Conservation (phyloP, 2,329 filamentous ascomycete species). For the Pestalotiopsis sp. region DNA sequence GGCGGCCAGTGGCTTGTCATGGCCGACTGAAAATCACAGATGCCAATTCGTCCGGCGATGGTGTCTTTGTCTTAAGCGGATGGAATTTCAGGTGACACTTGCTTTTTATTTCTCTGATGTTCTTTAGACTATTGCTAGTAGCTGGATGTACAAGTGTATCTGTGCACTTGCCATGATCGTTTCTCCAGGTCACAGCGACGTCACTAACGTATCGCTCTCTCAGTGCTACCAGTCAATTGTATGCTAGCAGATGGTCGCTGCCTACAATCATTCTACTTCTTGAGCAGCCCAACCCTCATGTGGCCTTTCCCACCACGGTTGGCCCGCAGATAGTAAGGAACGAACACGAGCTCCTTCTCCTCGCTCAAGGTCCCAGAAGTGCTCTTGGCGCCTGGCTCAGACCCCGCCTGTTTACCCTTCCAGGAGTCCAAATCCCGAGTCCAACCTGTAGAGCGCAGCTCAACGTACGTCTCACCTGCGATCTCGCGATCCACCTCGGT, state of each 20-base stretch:
- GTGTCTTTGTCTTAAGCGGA: too few relatives aligned
- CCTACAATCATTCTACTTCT: conserved; percentile 11
- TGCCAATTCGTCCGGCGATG: too few relatives aligned
- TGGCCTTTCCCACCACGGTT: conserved; percentile 57
- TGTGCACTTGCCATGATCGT: too few relatives aligned
- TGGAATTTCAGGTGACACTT: too few relatives aligned
- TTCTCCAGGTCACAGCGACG: too few relatives aligned
- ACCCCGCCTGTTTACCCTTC: conserved; percentile 20
- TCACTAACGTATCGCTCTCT: too few relatives aligned
- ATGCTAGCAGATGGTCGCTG: background rate
- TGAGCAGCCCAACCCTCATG: conserved; percentile 49
- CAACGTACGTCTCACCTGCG: conserved; percentile 29
- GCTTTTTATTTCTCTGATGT: too few relatives aligned
- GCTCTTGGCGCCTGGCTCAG: background rate
- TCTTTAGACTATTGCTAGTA: too few relatives aligned
- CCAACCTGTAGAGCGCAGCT: conserved; percentile 21
- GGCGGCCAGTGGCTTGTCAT: too few relatives aligned
- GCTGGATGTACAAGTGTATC: too few relatives aligned
- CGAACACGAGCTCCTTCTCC: conserved; percentile 43
- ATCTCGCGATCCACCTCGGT: conserved; percentile 23
- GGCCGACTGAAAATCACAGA: too few relatives aligned
- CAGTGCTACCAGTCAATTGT: background rate
- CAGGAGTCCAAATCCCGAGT: background rate
- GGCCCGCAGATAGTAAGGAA: conserved; percentile 58
- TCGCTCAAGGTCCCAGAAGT: background rate